Base-by-base conservation (phyloP, 176 grass and related monocot genomes). In the Pharus latifolius region DNA sequence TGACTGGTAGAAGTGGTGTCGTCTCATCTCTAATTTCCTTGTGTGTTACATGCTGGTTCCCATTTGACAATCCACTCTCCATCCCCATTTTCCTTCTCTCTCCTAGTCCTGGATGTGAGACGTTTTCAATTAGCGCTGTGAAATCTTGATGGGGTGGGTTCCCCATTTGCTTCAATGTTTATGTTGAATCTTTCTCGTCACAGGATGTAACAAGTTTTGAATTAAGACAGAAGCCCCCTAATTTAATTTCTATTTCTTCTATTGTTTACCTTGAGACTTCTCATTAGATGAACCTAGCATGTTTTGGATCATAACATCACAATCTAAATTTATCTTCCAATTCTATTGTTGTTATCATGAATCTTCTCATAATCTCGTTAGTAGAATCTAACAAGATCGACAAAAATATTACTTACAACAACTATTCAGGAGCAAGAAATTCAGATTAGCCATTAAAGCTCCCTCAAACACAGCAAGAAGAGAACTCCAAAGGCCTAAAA, bases 1-100 rank as follows among this genome's bases (percentile, higher is more conserved):
- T 78, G 60, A 72, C 59, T 0, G 86, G 89, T 38, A 96, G 80
- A 61, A 97, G 84, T n/a, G 86, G 94, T 0, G 45, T 33, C 12
- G 61, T 84, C 56, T 72, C 89, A 75, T 84, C 84, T 82, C 44
- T 31, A 74, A 81, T 73, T 79, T 80, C 83, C 58, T 49, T 62
- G 8, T 38, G 12, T 3, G 3, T 23, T 5, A 42, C 26, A 19
- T 57, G 34, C 28, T 53, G 43, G 32, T 11, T 87, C 60, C 22
- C 52, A 5, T 45, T 43, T 7, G 45, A 19, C 0, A 61, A 79
- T 55, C 23, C 47, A 1, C 18, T 60, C 25, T 46, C 38, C 0
- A 55, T 46, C 16, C 54, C 63, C 82, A 85, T 84, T 74, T 60
- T 14, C 14, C 32, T 0, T 41, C 22, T 60, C 19, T 7, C 32